phyloP scores from a whole-genome alignment of 1,139 yeast genomes.

The Debaryomyces psychrophilus region DNA sequence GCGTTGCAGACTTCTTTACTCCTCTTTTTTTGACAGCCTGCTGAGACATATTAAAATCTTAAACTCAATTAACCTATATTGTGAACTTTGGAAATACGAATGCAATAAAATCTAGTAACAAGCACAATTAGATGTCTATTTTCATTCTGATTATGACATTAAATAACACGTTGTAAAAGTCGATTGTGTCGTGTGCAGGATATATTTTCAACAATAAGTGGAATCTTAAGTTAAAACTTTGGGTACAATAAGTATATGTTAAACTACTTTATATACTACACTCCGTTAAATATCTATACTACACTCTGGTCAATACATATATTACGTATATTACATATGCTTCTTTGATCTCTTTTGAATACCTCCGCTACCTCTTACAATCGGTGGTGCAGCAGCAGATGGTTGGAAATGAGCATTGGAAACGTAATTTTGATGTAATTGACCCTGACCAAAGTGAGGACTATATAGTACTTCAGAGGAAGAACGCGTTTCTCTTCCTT shows the following conservation, averaged over 20 bases:
- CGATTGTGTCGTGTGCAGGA: slow-evolving; percentile 2
- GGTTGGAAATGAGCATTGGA: slow-evolving; percentile 5
- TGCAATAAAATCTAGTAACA: not conserved
- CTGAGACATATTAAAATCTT: slow-evolving; percentile 25
- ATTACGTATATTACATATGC: slow-evolving; percentile 28
- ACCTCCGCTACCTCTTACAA: slow-evolving; percentile 54
- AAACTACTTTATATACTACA: not conserved
- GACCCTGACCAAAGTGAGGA: not conserved
- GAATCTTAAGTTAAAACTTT: not conserved
- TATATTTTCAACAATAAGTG: not conserved
- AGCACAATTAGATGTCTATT: not conserved
- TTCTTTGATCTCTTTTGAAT: slow-evolving; percentile 51
- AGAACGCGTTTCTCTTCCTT: slow-evolving; percentile 4
- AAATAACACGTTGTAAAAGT: slow-evolving; percentile 6
- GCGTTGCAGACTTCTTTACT: slow-evolving; percentile 20
- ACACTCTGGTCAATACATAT: too few relatives aligned
- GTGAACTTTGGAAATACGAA: not conserved
- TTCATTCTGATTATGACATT: not conserved
- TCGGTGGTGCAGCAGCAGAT: slow-evolving; percentile 26
- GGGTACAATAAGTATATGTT: not conserved
- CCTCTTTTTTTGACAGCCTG: slow-evolving; percentile 33
- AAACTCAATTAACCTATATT: slow-evolving; percentile 6
- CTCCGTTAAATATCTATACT: not conserved
- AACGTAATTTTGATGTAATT: not conserved
- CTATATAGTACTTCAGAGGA: not conserved